These are phyloP conservation scores for Cercospora brassicicola DNA, from an alignment of 2,329 filamentous ascomycete species.

Conservation along the genomic window DNA sequence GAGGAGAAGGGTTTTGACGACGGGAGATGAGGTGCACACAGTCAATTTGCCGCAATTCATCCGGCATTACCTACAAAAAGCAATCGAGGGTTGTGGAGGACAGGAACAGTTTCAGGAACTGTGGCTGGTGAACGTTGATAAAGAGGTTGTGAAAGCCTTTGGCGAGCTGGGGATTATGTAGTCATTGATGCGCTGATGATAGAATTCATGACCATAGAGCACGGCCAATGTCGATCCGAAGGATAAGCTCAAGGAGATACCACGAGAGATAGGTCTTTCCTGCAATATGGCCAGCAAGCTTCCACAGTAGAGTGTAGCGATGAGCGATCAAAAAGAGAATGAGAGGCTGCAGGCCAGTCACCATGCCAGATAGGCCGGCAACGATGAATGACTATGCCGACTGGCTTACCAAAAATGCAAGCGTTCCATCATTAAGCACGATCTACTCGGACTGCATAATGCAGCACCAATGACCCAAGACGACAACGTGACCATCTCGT, in stretches of 20 bases:
- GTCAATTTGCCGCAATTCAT: constrained; percentile 66
- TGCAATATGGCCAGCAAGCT: no score
- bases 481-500: not conserved
- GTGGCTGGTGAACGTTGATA: constrained; percentile 73
- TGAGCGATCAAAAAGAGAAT: not conserved
- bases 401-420: not conserved
- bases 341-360: not conserved
- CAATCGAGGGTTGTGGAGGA: constrained; percentile 63
- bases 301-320: no score
- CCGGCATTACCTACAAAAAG: constrained; percentile 58
- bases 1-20: constrained; percentile 52
- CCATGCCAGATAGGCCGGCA: not conserved
- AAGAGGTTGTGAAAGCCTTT: constrained; percentile 68
- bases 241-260: no score
- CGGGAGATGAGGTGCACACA: constrained; percentile 66
- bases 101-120: constrained; percentile 65
- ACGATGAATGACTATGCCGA: not conserved
- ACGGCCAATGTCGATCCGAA: not conserved
- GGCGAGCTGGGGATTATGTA: constrained; percentile 41
- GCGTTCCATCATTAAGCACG: not conserved
- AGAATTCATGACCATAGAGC: not conserved
- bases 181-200: not conserved
- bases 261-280: no score
- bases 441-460: not conserved
- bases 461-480: not conserved